Evolutionary conservation across 2,329 filamentous ascomycete species (phyloP).

Genomic region (Epichloe amarillans): DNA sequence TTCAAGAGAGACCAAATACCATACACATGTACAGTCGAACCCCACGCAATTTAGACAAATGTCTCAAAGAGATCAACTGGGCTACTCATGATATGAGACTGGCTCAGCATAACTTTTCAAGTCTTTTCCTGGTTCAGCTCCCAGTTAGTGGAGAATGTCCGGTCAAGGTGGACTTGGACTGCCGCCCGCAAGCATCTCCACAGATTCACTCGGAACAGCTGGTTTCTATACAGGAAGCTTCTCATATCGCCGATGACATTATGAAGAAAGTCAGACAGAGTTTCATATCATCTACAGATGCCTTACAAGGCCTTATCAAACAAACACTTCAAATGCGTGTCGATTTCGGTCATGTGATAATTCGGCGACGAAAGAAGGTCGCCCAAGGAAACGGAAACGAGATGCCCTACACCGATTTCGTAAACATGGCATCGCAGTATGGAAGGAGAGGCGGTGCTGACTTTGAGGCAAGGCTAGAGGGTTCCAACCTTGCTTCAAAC

Average conservation of each 20-base stretch:
- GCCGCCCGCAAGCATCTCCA: slow-evolving; percentile 11
- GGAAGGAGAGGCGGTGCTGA: slow-evolving; percentile 17
- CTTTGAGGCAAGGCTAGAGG: slow-evolving; percentile 11
- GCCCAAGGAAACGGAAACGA: slow-evolving; percentile 6
- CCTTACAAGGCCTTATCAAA: slow-evolving; percentile 12
- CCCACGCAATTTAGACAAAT: slow-evolving; percentile 14
- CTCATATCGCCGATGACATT: background rate
- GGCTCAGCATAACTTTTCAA: slow-evolving; percentile 12
- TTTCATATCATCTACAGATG: slow-evolving; percentile 10
- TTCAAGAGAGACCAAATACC: slow-evolving; percentile 10
- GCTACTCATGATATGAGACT: slow-evolving; percentile 20
- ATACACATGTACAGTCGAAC: slow-evolving; percentile 15
- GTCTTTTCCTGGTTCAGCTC: slow-evolving; percentile 17
- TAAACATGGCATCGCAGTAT: slow-evolving; percentile 14
- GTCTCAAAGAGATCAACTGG: slow-evolving; percentile 17
- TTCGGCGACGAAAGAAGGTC: slow-evolving; percentile 15
- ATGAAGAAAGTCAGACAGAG: background rate
- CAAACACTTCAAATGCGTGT: slow-evolving; percentile 18
- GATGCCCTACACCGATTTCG: slow-evolving; percentile 14
- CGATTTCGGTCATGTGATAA: slow-evolving; percentile 18
- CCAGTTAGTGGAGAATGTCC: slow-evolving; percentile 7
- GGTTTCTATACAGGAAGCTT: background rate
- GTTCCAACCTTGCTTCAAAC: slow-evolving; percentile 1
- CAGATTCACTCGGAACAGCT: background rate
- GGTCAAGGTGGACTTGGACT: slow-evolving; percentile 13